Percentiles rank a stretch among this genome's conserved stretches.
Evolutionary conservation across 805 yeast species (phyloP).

Genomic region (Candida michaelii): DNA sequence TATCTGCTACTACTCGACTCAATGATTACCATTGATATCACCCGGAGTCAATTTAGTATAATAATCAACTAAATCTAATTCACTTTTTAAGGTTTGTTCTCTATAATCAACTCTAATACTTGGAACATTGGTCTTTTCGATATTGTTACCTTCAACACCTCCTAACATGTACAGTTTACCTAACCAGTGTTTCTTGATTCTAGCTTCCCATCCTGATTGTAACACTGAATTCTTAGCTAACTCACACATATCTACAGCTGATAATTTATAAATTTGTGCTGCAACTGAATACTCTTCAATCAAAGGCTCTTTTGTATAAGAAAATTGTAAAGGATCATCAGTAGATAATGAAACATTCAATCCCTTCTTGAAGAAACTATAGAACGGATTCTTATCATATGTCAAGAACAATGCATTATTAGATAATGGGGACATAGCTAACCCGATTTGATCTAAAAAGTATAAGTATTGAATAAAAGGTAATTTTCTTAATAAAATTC

Average conservation of each 20-base stretch:
- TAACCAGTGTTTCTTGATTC: slow-evolving; percentile 87
- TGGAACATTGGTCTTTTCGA: slow-evolving; percentile 95
- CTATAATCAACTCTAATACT: slow-evolving; percentile 82
- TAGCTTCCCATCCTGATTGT: slow-evolving; percentile 92
- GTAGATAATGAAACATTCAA: slow-evolving; percentile 92
- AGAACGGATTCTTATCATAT: slow-evolving; percentile 96
- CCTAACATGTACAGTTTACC: slow-evolving; percentile 60
- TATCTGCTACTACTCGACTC: too few species aligned
- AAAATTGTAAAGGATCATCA: slow-evolving; percentile 96
- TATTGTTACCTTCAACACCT: slow-evolving; percentile 81
- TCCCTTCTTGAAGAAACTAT: slow-evolving; percentile 86
- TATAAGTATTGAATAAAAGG: slow-evolving; percentile 93
- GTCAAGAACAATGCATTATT: slow-evolving; percentile 94
- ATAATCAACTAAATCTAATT: slow-evolving; percentile 63
- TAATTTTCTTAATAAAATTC: slow-evolving; percentile 86
- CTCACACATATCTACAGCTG: slow-evolving; percentile 97
- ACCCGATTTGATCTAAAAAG: slow-evolving; percentile 91
- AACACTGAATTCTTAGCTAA: slow-evolving; percentile 88
- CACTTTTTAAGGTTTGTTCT: slow-evolving; percentile 72
- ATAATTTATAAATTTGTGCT: slow-evolving; percentile 92
- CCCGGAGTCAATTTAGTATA: slow-evolving; percentile 43
- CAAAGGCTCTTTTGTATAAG: slow-evolving; percentile 94
- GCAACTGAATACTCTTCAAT: slow-evolving; percentile 98
- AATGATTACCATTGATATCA: too few species aligned
- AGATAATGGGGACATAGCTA: slow-evolving; percentile 98